These are phyloP conservation scores for Aspergillus luchuensis DNA, from an alignment of 2,329 filamentous ascomycete genomes.

Conservation along the genomic window DNA sequence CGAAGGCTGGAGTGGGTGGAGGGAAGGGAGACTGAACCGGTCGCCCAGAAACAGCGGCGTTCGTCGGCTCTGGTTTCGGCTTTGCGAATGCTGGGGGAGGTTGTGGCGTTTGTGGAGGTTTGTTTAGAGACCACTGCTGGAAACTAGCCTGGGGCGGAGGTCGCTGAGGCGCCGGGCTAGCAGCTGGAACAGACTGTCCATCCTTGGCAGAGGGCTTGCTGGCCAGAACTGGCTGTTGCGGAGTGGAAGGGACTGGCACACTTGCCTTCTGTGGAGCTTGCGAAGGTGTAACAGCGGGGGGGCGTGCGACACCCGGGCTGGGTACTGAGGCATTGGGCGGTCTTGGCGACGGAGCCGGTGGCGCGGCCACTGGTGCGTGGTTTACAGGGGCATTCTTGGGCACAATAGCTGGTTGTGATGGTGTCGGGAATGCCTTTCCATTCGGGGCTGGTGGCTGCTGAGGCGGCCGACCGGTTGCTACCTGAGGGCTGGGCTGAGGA, in stretches of 20 bases:
- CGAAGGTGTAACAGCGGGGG: slow-evolving; percentile 27
- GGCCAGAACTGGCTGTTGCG: slow-evolving; percentile 14
- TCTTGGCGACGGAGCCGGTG: slow-evolving; percentile 17
- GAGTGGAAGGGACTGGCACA: slow-evolving; percentile 19
- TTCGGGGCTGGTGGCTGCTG: slow-evolving; percentile 20
- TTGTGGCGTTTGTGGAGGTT: slow-evolving; percentile 34
- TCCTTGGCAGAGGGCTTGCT: slow-evolving; percentile 22
- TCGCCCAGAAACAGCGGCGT: slow-evolving; percentile 20
- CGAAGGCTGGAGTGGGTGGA: slow-evolving; percentile 20
- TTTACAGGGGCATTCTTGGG: slow-evolving; percentile 19
- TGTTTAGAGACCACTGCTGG: slow-evolving; percentile 42
- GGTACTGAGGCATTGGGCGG: slow-evolving; percentile 23
- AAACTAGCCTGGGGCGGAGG: slow-evolving; percentile 35
- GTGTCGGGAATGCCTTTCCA: slow-evolving; percentile 23
- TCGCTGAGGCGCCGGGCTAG: slow-evolving; percentile 23
- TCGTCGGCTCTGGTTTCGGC: slow-evolving; percentile 20
- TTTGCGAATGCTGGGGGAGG: slow-evolving; percentile 25
- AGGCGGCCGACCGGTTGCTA: background rate
- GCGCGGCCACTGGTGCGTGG: slow-evolving; percentile 10
- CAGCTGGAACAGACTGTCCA: slow-evolving; percentile 15
- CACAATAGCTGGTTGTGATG: slow-evolving; percentile 25
- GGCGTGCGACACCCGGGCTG: slow-evolving; percentile 17
- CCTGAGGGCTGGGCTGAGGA: slow-evolving; percentile 1
- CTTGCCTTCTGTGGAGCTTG: slow-evolving; percentile 28
- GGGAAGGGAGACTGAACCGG: slow-evolving; percentile 23